Percentiles rank a stretch among this genome's conserved stretches.
Evolutionary conservation across 306 rosid genomes (phyloP).

Genomic region (Prunus armeniaca): DNA sequence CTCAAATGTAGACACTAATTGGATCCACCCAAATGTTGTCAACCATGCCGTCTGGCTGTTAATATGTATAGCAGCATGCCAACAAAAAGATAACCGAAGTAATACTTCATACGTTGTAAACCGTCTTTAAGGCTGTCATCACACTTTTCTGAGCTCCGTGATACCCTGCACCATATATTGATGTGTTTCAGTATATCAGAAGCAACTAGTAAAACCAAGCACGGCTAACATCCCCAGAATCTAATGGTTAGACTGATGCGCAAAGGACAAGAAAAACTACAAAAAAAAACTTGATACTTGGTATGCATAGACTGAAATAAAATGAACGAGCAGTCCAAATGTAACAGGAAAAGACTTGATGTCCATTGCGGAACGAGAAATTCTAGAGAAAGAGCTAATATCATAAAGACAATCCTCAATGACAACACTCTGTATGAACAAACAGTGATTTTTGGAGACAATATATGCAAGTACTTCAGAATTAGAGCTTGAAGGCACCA

Average conservation of each 20-base stretch:
- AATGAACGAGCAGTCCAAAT: neutral
- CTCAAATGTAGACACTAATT: neutral
- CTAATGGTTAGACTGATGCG: neutral
- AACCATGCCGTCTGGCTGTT: slow-evolving; percentile 32
- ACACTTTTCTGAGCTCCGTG: slow-evolving; percentile 31
- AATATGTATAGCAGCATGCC: slow-evolving; percentile 29
- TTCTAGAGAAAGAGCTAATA: neutral
- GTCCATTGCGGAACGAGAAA: neutral
- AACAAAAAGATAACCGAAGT: slow-evolving; percentile 23
- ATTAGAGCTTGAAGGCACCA: neutral
- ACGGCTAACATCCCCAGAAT: neutral
- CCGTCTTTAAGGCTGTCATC: slow-evolving; percentile 40
- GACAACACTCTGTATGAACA: neutral
- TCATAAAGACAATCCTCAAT: neutral
- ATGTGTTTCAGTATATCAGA: slow-evolving; percentile 15
- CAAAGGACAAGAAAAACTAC: neutral
- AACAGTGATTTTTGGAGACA: neutral
- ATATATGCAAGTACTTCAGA: neutral
- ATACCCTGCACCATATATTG: slow-evolving; percentile 32
- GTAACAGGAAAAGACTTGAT: neutral
- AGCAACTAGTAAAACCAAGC: slow-evolving; percentile 21
- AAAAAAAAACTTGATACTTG: neutral
- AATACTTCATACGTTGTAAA: slow-evolving; percentile 19
- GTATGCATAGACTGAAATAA: neutral
- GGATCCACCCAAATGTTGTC: slow-evolving; percentile 20